Base-by-base conservation (phyloP, 1,139 yeast species). In the Ogataea hybrid region DNA sequence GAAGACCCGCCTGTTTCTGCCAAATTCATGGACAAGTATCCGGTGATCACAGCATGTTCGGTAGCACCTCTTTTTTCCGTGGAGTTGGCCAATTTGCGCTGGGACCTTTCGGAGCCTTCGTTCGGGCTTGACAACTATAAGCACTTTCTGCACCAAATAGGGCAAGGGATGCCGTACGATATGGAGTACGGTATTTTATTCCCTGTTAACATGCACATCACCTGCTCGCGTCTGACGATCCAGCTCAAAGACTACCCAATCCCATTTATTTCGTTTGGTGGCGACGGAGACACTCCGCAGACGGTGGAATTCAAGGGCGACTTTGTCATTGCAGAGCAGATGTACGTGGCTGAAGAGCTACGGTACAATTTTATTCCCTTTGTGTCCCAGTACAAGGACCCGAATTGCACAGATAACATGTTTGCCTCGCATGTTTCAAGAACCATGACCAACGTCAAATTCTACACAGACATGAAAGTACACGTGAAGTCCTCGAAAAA, bases 151-250 rank as follows among this genome's bases (percentile, higher is more conserved):
- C 67, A 81, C 56, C 73, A 75, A 11, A 68, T 82, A 22, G 98
- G 97, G 6, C 87, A 87, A 56, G 95, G 95, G 0, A 75, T 84
- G 36, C 97, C 97, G 0, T 61, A 63, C 46, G 84, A 81, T 49
- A 78, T 87, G 9, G 62, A 68, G 42, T 90, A 81, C 58, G 82
- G 95, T 1, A 71, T 87, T 22, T 63, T 85, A 56, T 59, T 88
- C 4, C 97, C 97, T 0, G 59, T 83, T 45, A 71, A 69, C 59
- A 45, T 79, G 32, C 67, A 72, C 20, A 61, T 84, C 41, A 63
- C 65, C 6, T 64, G 81, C 23, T 50, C 58, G 16, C 34, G 48
- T 6, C 33, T 55, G 18, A 41, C 47, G 5, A 41, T 61, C 9
- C 58, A 53, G 35, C 48, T 61, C 39, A 68, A 87, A 35, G 94